Conservation (phyloP, 768 basidiomycete species). For the Macrolepiota albuminosa region DNA sequence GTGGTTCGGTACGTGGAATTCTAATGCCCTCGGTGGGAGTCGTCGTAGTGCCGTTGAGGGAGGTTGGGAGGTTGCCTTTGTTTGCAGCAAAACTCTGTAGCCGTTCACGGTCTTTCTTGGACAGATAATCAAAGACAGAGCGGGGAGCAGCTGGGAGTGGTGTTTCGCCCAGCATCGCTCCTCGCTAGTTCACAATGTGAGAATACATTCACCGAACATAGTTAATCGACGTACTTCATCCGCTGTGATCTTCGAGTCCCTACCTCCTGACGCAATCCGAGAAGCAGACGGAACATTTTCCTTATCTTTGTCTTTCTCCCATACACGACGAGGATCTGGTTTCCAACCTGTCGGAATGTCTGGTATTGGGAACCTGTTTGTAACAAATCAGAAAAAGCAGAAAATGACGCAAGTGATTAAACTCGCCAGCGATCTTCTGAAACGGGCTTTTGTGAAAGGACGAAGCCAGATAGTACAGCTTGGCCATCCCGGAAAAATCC, state of each 20-base stretch:
- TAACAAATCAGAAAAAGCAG: constrained; percentile 1
- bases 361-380: constrained; percentile 79
- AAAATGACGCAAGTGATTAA: background rate
- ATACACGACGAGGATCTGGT: constrained; percentile 78
- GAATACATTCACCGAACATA: background rate
- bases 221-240: constrained; percentile 54
- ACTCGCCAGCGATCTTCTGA: constrained; percentile 66
- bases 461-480: constrained; percentile 72
- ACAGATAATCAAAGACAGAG: constrained; percentile 93
- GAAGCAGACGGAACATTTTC: constrained; percentile 34
- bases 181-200: constrained; percentile 53
- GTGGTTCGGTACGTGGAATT: constrained; percentile 63
- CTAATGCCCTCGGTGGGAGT: constrained; percentile 21
- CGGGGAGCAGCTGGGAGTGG: constrained; percentile 62
- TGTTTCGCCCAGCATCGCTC: constrained; percentile 77
- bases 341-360: constrained; percentile 82
- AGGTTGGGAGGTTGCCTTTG: constrained; percentile 13
- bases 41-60: constrained; percentile 19
- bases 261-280: constrained; percentile 23
- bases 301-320: constrained; percentile 46
- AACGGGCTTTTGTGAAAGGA: constrained; percentile 60
- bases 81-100: constrained; percentile 54
- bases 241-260: constrained; percentile 59
- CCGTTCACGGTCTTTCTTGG: constrained; percentile 86
- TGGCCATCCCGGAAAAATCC: constrained; percentile 69